Evolutionary conservation across 2,329 filamentous ascomycete genomes (phyloP).

Genomic region (Alternaria consortialis): DNA sequence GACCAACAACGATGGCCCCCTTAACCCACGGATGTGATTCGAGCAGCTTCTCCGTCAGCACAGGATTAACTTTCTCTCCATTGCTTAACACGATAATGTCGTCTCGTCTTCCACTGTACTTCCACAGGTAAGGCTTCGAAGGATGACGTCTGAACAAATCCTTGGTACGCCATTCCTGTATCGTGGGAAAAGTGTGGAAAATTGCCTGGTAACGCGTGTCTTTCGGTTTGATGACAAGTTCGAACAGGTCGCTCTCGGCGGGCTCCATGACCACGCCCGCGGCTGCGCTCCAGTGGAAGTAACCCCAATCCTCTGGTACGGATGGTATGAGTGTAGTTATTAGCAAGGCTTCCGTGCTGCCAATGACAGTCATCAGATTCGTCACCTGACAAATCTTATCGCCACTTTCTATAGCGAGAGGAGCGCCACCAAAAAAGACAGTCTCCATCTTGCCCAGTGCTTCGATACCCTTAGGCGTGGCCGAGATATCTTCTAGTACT

Average conservation of each 20-base stretch:
- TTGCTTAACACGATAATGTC: slow-evolving; percentile 46
- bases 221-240: slow-evolving; percentile 9
- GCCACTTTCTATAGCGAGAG: neutral
- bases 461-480: slow-evolving; percentile 1
- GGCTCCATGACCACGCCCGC: slow-evolving; percentile 9
- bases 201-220: slow-evolving; percentile 3
- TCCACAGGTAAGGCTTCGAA: slow-evolving; percentile 27
- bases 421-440: slow-evolving; percentile 1
- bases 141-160: slow-evolving; percentile 29
- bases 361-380: neutral
- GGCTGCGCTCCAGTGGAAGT: neutral
- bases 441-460: neutral
- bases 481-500: neutral
- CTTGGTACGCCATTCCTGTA: slow-evolving; percentile 20
- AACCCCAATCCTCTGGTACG: slow-evolving; percentile 1
- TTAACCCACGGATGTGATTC: slow-evolving; percentile 16
- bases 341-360: slow-evolving; percentile 6
- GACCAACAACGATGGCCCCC: slow-evolving; percentile 33
- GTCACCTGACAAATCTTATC: slow-evolving; percentile 5
- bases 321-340: neutral
- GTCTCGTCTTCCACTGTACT: slow-evolving; percentile 42
- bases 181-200: slow-evolving; percentile 4
- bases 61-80: slow-evolving; percentile 43
- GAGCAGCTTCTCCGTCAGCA: slow-evolving; percentile 27
- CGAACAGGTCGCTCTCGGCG: slow-evolving; percentile 1